Base-by-base conservation (phyloP, 2,329 filamentous ascomycete species). In the Penicillium sp. region DNA sequence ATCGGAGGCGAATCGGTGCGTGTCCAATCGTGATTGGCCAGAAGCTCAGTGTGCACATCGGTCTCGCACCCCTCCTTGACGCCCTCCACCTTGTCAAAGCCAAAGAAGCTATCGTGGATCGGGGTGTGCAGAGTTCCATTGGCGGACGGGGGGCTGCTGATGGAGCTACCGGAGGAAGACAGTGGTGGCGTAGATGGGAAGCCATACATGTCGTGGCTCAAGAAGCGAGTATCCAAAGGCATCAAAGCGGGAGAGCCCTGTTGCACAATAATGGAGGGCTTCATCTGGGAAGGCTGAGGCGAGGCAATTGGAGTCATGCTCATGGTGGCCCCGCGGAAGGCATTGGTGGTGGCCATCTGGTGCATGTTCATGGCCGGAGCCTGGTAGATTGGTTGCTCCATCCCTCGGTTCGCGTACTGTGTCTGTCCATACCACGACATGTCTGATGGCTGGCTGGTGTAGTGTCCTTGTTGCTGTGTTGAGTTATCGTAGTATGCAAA, bases 401-500 rank as follows among this genome's bases (percentile, higher is more conserved):
- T 22, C 13, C 52, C 58, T 19, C 56, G 58, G 33, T 59, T 62
- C 5, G 42, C 52, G 57, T 67, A 77, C 48, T 73, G 72, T 64
- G 75, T 68, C 53, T 72, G 71, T 37, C 67, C 65, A 72, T 76
- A 75, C 69, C 78, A 73, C 79, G 82, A 62, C 63, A 76, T 65
- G 56, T 83, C 82, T 44, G 79, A 77, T 59, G 84, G 85, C 72
- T 86, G 84, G 60, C 86, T 84, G 63, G 87, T 84, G 80, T 91
- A 93, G 77, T 90, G 87, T 54, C 86, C 86, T 77, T 93, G 88
- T 71, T 90, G 83, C 73, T 92, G 89, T 61, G 85, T 87, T 63
- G 88, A 83, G 67, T 95, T 90, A 69, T 86, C 88, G 81, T 93
- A 96, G 82, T 93, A 95, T 84, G 90, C 93, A 82, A 92, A 96